Base-by-base conservation (phyloP, 2,329 filamentous ascomycete genomes). In the Eutypa lata region DNA sequence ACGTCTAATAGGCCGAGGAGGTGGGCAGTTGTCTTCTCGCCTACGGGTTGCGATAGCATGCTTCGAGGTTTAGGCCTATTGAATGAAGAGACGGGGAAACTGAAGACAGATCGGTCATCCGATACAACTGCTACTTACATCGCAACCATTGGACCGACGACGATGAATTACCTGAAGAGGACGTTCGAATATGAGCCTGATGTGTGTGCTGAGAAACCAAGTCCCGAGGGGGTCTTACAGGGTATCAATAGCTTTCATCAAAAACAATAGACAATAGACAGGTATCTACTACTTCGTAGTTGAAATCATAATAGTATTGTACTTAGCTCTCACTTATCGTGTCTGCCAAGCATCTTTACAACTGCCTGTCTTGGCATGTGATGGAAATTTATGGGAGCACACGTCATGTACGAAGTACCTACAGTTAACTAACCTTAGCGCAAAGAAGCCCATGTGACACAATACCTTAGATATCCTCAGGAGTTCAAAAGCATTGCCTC, bases 71-170 rank as follows among this genome's bases (percentile, higher is more conserved):
- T 89, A 49, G 79, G 74, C 2, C 61, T 81, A 59, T 64, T 86
- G 18, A 78, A 84, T 52, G 63, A 69, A 5, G 65, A 67, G 18
- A 79, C 74, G 1, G 73, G 73, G 19, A 76, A 68, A 61, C 71
- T 67, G 19, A 63, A 63, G 18, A 49, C 50, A 22, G 13, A 48
- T 19, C 31, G 37, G 18, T 48, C 40, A 33, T 61, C 58, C 28
- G 64, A 68, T 26, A 72, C 72, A 10, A 77, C 69, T n/a, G n/a
- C n/a, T 48, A 87, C 85, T 1, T 84, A 82, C 57, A 77, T 97
- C 55, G 90, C 88, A 14, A 95, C 92, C 0, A 99, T 99, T 70
- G 94, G 94, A 1, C 93, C 94, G 13, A 99, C 94, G 18, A 99
- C 94, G 11, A 80, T 87, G 57, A 85, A 91, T 60, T 86, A 90